Conservation (phyloP, 306 rosid species). For the Fragaria iinumae region DNA sequence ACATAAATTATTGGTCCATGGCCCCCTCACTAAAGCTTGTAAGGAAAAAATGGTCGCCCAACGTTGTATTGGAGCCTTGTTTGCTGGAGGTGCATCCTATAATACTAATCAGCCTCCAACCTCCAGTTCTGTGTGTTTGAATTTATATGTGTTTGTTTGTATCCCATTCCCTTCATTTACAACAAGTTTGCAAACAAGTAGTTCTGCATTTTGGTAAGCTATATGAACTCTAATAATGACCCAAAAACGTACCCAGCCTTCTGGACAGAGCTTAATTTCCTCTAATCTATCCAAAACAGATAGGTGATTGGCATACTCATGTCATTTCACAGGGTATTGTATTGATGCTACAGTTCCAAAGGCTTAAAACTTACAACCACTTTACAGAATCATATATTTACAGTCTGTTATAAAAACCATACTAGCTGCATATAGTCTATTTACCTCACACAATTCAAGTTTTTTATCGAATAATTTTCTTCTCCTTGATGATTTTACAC, state of each 20-base stretch:
- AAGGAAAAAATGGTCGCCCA: no score
- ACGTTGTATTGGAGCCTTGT: no score
- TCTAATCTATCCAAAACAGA: background rate
- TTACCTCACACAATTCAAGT: background rate
- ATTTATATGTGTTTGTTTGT: no score
- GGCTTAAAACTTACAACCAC: background rate
- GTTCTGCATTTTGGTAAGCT: background rate
- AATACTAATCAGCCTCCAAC: no score
- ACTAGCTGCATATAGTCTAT: background rate
- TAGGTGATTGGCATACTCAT: background rate
- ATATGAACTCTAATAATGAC: background rate
- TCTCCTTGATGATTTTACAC: background rate
- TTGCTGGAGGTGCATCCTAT: no score
- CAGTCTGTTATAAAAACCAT: background rate
- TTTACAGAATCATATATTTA: background rate
- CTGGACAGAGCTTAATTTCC: background rate
- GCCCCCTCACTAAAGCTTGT: no score
- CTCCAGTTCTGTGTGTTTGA: no score
- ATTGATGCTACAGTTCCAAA: background rate
- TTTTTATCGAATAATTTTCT: background rate
- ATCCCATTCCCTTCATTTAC: background rate
- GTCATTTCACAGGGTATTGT: background rate
- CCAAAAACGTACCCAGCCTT: background rate
- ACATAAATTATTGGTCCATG: no score
- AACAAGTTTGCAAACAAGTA: background rate